Evolutionary conservation across 2,329 filamentous ascomycete genomes (phyloP).

Genomic region (Xylaria sp.): DNA sequence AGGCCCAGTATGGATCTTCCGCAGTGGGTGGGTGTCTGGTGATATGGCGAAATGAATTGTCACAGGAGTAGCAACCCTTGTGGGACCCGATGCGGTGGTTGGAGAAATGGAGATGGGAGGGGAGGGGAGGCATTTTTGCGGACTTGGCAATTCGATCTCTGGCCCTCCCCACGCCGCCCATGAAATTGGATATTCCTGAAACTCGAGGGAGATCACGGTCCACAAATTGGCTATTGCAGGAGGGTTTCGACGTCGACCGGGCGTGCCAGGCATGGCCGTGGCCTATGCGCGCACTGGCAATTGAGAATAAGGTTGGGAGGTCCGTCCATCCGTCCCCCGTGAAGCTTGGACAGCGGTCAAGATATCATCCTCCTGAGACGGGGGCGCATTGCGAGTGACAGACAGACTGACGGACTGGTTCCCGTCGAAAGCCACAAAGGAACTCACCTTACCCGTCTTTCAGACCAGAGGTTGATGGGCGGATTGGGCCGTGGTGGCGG

Average conservation of each 20-base stretch:
- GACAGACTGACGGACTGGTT: too few species aligned
- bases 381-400: too few species aligned
- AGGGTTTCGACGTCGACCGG: conserved; percentile 5
- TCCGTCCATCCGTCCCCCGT: too few species aligned
- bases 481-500: neutral
- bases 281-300: neutral
- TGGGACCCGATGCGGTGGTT: neutral
- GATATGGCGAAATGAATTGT: neutral
- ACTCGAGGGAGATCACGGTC: conserved; percentile 6
- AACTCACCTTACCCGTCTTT: too few species aligned
- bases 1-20: too few species aligned
- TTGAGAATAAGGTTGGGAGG: neutral
- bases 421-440: too few species aligned
- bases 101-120: too few species aligned
- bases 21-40: too few species aligned
- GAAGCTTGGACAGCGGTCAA: neutral
- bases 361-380: neutral
- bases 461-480: neutral
- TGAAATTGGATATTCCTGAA: conserved; percentile 11
- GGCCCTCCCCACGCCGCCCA: too few species aligned
- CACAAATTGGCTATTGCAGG: conserved; percentile 21
- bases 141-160: neutral
- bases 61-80: neutral
- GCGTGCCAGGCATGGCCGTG: neutral
- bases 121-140: too few species aligned